These are phyloP conservation scores for Talaromyces ruber DNA, from an alignment of 495 filamentous ascomycete genomes.

Conservation along the genomic window DNA sequence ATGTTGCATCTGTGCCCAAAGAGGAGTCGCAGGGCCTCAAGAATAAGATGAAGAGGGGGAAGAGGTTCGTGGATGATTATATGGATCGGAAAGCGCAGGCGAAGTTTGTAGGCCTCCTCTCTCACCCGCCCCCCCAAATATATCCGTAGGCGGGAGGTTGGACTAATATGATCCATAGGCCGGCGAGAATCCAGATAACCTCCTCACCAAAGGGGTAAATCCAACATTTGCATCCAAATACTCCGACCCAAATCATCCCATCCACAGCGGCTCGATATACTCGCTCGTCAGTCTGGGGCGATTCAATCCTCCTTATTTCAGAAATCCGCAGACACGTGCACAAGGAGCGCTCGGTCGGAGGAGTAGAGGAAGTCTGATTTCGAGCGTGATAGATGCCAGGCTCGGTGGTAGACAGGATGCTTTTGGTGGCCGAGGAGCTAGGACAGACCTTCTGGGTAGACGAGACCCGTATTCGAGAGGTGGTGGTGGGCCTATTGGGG, in stretches of 20 bases:
- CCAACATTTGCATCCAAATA: conserved; percentile 39
- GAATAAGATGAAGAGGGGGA: neutral
- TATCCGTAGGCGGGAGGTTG: neutral
- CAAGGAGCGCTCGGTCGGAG: neutral
- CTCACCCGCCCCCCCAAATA: too few relatives aligned
- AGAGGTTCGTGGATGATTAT: conserved; percentile 26
- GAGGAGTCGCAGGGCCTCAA: neutral
- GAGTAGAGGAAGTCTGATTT: neutral
- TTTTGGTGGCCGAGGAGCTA: too few relatives aligned
- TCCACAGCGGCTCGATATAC: conserved; percentile 23
- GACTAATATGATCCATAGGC: conserved; percentile 1
- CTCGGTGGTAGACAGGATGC: neutral
- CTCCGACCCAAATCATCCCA: conserved; percentile 47
- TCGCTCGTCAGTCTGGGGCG: conserved; percentile 35
- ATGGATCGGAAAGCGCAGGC: conserved; percentile 43
- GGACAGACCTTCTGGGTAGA: neutral
- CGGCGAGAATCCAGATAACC: conserved; percentile 18
- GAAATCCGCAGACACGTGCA: neutral
- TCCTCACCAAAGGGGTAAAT: conserved; percentile 2
- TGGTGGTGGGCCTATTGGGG: neutral
- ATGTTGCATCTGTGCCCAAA: neutral
- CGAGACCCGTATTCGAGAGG: neutral
- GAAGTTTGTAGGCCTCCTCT: conserved; percentile 45
- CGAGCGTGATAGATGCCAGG: neutral
- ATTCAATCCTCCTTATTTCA: conserved; percentile 7